A percentile compares a stretch with the other conserved stretches of the same genome.
Evolutionary conservation across 345 rosid genomes (phyloP).

Genomic region (Melaleuca alternifolia): DNA sequence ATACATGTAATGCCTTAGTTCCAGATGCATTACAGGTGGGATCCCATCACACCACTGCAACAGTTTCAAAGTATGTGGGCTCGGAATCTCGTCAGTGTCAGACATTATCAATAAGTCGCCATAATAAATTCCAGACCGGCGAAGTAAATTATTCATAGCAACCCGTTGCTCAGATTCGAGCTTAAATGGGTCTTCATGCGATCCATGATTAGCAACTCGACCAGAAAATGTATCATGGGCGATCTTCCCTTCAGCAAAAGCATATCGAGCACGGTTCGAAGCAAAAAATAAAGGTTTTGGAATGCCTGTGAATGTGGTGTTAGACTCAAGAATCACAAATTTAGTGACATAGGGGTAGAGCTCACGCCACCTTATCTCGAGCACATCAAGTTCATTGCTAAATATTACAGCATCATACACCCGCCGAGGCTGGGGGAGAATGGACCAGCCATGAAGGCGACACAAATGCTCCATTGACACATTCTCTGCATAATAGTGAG

Average conservation of each 20-base stretch:
- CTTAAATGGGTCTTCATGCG: constrained; percentile 48
- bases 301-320: constrained; percentile 88
- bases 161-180: constrained; percentile 52
- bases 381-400: constrained; percentile 82
- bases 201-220: constrained; percentile 16
- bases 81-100: constrained; percentile 81
- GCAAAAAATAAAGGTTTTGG: constrained; percentile 63
- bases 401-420: constrained; percentile 73
- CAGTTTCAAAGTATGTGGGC: constrained; percentile 65
- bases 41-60: constrained; percentile 80
- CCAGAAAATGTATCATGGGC: constrained; percentile 59
- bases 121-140: constrained; percentile 40
- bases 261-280: constrained; percentile 36
- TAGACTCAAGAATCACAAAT: constrained; percentile 72
- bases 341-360: constrained; percentile 55
- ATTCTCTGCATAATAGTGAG: constrained; percentile 92
- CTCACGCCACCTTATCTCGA: constrained; percentile 79
- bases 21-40: constrained; percentile 60
- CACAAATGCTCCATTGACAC: constrained; percentile 78
- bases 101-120: constrained; percentile 79
- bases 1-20: constrained; percentile 72
- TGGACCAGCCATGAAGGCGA: constrained; percentile 76
- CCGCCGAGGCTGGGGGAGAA: constrained; percentile 45
- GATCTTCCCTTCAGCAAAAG: constrained; percentile 53
- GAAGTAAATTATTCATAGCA: constrained; percentile 60